Percentiles rank a stretch among this genome's conserved stretches.
These are phyloP conservation scores for Candida sanyaensis DNA, from an alignment of 1,139 yeast species.

Conservation along the genomic window DNA sequence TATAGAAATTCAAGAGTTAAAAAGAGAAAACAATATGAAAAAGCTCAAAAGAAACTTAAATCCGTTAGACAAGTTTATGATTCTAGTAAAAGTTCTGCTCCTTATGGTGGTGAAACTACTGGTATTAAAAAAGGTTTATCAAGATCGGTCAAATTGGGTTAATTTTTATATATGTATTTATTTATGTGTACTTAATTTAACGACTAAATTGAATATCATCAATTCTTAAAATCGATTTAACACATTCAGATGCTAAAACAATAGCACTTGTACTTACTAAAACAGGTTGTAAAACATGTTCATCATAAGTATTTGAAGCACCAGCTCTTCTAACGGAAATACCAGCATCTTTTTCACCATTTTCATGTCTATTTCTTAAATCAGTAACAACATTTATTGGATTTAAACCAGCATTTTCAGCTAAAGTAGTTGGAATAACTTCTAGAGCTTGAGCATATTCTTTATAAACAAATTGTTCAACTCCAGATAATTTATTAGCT, in stretches of 20 bases:
- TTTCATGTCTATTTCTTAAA: conserved; percentile 86
- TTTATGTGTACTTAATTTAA: conserved; percentile 14
- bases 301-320: conserved; percentile 87
- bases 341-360: conserved; percentile 93
- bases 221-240: conserved; percentile 90
- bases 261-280: conserved; percentile 93
- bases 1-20: conserved; percentile 95
- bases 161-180: conserved; percentile 8
- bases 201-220: conserved; percentile 81
- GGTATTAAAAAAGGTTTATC: conserved; percentile 95
- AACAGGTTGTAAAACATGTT: conserved; percentile 95
- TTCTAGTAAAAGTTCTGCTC: conserved; percentile 66
- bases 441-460: conserved; percentile 96
- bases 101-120: conserved; percentile 92
- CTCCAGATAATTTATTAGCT: conserved; percentile 77
- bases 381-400: conserved; percentile 96
- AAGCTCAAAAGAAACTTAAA: conserved; percentile 91
- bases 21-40: conserved; percentile 96
- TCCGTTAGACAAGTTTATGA: conserved; percentile 88
- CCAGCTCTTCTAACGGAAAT: conserved; percentile 94
- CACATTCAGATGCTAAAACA: conserved; percentile 93
- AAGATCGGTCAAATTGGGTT: conserved; percentile 76
- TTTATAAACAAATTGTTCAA: conserved; percentile 91
- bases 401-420: conserved; percentile 97
- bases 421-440: conserved; percentile 94